Base-by-base conservation (phyloP, 352 stramenopile species). In the Detonula confervacea region DNA sequence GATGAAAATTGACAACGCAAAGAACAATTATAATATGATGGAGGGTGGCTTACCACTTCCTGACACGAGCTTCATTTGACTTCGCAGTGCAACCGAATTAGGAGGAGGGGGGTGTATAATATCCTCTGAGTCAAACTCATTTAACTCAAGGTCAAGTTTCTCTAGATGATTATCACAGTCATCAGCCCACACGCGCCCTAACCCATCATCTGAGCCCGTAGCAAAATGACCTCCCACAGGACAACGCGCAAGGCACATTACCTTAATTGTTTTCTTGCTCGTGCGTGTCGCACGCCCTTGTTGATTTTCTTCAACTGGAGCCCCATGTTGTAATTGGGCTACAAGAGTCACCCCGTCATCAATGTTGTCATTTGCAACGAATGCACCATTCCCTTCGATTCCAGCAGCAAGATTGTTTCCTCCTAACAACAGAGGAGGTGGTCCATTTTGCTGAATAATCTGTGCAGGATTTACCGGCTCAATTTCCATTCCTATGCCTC, bases 151-250 rank as follows among this genome's bases (percentile, higher is more conserved):
- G 56, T 84, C 80, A 29, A 66, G 16, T 14, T 61, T 73, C 60
- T 80, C 81, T 9, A 93, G 35, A 24, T 27, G 30, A 9, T 20
- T 37, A 55, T 94, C 82, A 35, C 90, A 84, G 14, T 81, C 75
- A 66, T 92, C 92, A 77, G 94, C 86, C 96, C 95, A 98, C 22
- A 98, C 87, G 22, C 95, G 91, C 42, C 90, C 95, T 14, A 98
- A 91, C 49, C 95, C 96, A 88, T 98, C 96, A 83, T 98, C 95
- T 5, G 94, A 95, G 4, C 96, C 96, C 27, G 96, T 98, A 2
- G 95, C 94, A 57, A 98, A 94, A 70, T 97, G 83, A 86, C 92
- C 80, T 82, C 96, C 86, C 69, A 96, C 30, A 73, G 95, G 92
- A 89, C 95, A 90, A 14, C 88, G 30, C 29, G 91, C 82, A 27